These are phyloP conservation scores for Cyberlindnera mycetangii DNA, from an alignment of 805 yeast genomes.

Conservation along the genomic window DNA sequence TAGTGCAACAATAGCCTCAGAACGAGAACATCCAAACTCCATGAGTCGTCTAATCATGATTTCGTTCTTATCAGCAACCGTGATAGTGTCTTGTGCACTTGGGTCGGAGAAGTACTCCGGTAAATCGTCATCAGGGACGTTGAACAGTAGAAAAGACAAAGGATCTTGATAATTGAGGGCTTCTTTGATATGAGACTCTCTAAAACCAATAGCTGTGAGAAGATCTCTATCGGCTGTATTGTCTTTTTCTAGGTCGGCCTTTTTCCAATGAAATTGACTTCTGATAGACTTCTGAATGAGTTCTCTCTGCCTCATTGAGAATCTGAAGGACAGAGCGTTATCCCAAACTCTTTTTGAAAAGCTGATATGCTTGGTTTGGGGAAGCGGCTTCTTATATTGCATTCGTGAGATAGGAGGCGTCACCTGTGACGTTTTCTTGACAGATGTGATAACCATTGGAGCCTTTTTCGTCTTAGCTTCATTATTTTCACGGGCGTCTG, in stretches of 20 bases:
- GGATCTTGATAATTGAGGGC: conserved; percentile 57
- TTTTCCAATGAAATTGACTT: conserved; percentile 54
- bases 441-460: conserved; percentile 40
- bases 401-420: not conserved
- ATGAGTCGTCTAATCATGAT: conserved; percentile 51
- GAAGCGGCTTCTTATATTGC: not conserved
- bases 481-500: conserved; percentile 42
- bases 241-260: not conserved
- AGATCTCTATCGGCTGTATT: conserved; percentile 7
- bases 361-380: conserved; percentile 16
- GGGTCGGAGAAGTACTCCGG: conserved; percentile 60
- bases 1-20: conserved; percentile 53
- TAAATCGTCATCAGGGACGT: conserved; percentile 91
- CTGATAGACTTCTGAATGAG: conserved; percentile 60
- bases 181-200: conserved; percentile 66
- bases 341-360: conserved; percentile 65
- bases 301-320: conserved; percentile 60
- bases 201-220: conserved; percentile 59
- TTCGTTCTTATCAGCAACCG: conserved; percentile 48
- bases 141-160: conserved; percentile 58
- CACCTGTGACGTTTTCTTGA: conserved; percentile 7
- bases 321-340: conserved; percentile 61
- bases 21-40: conserved; percentile 69
- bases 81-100: conserved; percentile 47
- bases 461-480: conserved; percentile 50